These are phyloP conservation scores for Leccinum pseudoinsigne DNA, from an alignment of 1,284 basidiomycete genomes.

Conservation along the genomic window DNA sequence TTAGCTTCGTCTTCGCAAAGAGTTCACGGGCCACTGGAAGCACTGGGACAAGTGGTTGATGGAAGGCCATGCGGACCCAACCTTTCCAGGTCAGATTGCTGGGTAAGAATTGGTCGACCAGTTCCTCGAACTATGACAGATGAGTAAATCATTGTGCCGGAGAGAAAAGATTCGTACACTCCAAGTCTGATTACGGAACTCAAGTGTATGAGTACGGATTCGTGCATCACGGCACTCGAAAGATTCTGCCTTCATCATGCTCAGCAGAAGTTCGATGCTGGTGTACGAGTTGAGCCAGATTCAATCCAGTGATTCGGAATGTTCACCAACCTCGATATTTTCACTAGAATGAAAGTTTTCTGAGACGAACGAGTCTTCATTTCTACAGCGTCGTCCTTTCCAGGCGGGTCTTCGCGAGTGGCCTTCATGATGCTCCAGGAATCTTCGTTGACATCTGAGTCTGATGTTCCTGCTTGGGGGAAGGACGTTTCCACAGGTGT, in stretches of 20 bases:
- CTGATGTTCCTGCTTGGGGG: slow-evolving; percentile 20
- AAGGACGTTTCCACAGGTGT: slow-evolving; percentile 23
- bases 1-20: slow-evolving; percentile 73
- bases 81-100: slow-evolving; percentile 75
- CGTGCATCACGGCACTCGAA: slow-evolving; percentile 74
- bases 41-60: slow-evolving; percentile 71
- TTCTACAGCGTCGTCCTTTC: slow-evolving; percentile 59
- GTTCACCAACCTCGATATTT: slow-evolving; percentile 64
- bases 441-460: slow-evolving; percentile 26
- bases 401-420: slow-evolving; percentile 29
- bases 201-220: slow-evolving; percentile 71
- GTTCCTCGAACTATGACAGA: slow-evolving; percentile 66
- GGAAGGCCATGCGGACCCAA: slow-evolving; percentile 81
- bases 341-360: slow-evolving; percentile 84
- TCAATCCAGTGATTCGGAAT: slow-evolving; percentile 5
- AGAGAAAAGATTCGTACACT: slow-evolving; percentile 52
- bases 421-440: slow-evolving; percentile 22
- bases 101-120: slow-evolving; percentile 80
- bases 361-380: slow-evolving; percentile 78
- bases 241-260: slow-evolving; percentile 69
- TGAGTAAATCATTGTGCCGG: slow-evolving; percentile 7
- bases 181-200: slow-evolving; percentile 88
- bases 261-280: slow-evolving; percentile 67
- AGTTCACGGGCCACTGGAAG: slow-evolving; percentile 74
- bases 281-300: slow-evolving; percentile 16